phyloP scores from a whole-genome alignment of 371 early-diverging fungal genomes.

The Rhizopus microsporus region DNA sequence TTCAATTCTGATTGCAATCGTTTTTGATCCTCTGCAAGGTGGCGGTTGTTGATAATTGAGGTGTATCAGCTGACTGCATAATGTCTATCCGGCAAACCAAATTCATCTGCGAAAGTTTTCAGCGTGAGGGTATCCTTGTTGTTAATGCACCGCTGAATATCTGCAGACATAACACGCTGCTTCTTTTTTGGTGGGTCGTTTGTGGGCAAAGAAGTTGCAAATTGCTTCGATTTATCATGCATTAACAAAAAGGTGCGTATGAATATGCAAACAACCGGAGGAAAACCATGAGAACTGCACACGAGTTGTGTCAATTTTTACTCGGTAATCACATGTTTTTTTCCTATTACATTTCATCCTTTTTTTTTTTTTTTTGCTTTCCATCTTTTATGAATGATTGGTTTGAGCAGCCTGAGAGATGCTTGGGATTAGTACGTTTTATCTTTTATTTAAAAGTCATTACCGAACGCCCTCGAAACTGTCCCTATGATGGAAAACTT shows the following conservation, averaged over 20 bases:
- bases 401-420: constrained; percentile 10
- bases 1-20: constrained; percentile 26
- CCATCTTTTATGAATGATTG: neutral
- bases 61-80: constrained; percentile 24
- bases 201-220: constrained; percentile 18
- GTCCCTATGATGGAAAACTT: constrained; percentile 19
- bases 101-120: constrained; percentile 19
- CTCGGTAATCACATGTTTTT: too few species aligned
- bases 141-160: constrained; percentile 26
- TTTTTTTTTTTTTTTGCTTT: constrained; percentile 5
- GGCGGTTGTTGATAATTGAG: constrained; percentile 19
- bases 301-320: too few species aligned
- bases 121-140: constrained; percentile 21
- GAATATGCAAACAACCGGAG: neutral
- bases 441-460: constrained; percentile 8
- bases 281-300: too few species aligned
- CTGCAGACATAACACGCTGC: constrained; percentile 25
- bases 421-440: constrained; percentile 10
- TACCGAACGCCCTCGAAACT: constrained; percentile 17
- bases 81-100: constrained; percentile 20
- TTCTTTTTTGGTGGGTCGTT: constrained; percentile 21
- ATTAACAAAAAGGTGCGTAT: constrained; percentile 1
- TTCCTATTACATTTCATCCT: too few species aligned
- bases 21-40: constrained; percentile 17
- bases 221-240: constrained; percentile 18